Conservation (phyloP, 495 filamentous ascomycete genomes). For the Penicillium maclennaniae region DNA sequence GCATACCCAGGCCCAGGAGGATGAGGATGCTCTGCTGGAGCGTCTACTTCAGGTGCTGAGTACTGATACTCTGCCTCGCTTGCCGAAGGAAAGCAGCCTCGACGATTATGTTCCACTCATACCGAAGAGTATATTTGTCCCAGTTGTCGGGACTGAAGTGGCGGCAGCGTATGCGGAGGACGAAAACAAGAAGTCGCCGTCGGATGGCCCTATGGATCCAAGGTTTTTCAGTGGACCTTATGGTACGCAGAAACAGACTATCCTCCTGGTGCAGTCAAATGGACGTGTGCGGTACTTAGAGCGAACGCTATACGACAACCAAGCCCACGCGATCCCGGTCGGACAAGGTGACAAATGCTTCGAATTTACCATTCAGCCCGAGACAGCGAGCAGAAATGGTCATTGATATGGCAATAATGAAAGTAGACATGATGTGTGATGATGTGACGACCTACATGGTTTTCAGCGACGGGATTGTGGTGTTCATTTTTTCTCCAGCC, state of each 20-base stretch:
- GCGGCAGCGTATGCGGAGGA: conserved; percentile 41
- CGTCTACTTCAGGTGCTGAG: conserved; percentile 68
- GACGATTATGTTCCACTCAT: conserved; percentile 68
- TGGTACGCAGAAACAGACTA: conserved; percentile 91
- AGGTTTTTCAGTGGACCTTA: conserved; percentile 50
- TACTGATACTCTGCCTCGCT: conserved; percentile 64
- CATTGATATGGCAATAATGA: not conserved
- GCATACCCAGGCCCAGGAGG: conserved; percentile 43
- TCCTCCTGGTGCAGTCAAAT: conserved; percentile 71
- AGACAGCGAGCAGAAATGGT: not conserved
- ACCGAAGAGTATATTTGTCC: conserved; percentile 81
- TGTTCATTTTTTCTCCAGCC: not conserved
- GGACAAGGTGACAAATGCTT: conserved; percentile 56
- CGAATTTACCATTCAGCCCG: conserved; percentile 31
- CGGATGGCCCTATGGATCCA: conserved; percentile 20
- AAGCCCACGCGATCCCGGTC: conserved; percentile 56
- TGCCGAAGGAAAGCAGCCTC: conserved; percentile 52
- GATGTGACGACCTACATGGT: conserved; percentile 4
- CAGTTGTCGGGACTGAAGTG: conserved; percentile 56
- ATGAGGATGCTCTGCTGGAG: conserved; percentile 64
- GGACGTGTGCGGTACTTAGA: conserved; percentile 80
- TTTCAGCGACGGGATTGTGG: not conserved
- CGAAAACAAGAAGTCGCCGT: conserved; percentile 10
- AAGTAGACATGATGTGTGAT: not conserved
- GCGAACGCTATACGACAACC: conserved; percentile 71